phyloP scores from a whole-genome alignment of 306 rosid genomes.

The Ceratonia siliqua region DNA sequence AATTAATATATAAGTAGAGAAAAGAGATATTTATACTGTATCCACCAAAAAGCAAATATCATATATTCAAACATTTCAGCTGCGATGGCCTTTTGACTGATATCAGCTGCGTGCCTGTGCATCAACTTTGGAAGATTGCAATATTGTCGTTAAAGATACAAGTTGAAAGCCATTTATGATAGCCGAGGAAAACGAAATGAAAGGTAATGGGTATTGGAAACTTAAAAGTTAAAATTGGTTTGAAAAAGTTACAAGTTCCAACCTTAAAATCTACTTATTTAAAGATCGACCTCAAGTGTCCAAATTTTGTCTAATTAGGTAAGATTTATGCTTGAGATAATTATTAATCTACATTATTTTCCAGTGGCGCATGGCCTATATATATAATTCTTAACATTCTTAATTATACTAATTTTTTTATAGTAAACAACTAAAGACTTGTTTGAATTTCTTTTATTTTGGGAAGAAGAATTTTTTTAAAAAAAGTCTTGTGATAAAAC shows the following conservation, averaged over 20 bases:
- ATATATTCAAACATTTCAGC: slow-evolving; percentile 21
- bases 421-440: too few relatives aligned
- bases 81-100: slow-evolving; percentile 22
- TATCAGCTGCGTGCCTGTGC: slow-evolving; percentile 5
- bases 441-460: too few relatives aligned
- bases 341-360: not conserved
- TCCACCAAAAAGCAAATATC: not conserved
- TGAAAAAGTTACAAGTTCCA: not conserved
- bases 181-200: too few relatives aligned
- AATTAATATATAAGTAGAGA: not conserved
- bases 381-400: not conserved
- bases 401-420: not conserved
- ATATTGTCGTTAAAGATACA: too few relatives aligned
- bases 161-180: too few relatives aligned
- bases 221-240: not conserved
- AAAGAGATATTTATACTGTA: not conserved
- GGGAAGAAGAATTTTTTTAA: too few relatives aligned
- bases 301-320: not conserved
- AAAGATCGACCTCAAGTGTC: not conserved
- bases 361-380: not conserved
- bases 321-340: not conserved
- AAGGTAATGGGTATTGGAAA: not conserved
- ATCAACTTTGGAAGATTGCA: too few relatives aligned
- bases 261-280: not conserved
- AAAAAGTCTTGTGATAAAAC: too few relatives aligned